phyloP scores from a whole-genome alignment of 2,329 filamentous ascomycete species.

The Penicillium sp. region DNA sequence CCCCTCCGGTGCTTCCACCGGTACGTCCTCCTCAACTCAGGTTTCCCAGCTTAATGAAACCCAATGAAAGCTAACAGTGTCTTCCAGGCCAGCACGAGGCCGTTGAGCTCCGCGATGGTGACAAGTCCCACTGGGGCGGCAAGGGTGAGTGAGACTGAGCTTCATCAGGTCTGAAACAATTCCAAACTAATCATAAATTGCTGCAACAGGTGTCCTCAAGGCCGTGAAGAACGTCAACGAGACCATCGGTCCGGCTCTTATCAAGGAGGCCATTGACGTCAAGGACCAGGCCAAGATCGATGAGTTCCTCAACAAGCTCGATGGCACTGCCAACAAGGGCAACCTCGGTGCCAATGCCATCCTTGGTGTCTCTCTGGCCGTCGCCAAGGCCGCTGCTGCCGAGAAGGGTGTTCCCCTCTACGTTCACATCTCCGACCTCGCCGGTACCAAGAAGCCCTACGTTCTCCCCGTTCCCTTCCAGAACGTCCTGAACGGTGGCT shows the following conservation, averaged over 20 bases:
- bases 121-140: constrained; percentile 81
- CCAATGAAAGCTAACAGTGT: constrained; percentile 21
- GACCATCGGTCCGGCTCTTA: constrained; percentile 74
- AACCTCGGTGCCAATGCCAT: constrained; percentile 88
- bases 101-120: constrained; percentile 84
- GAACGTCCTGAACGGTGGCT: constrained; percentile 92
- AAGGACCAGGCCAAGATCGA: constrained; percentile 84
- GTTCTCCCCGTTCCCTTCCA: constrained; percentile 89
- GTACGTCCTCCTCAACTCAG: constrained; percentile 51
- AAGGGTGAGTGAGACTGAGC: constrained; percentile 58
- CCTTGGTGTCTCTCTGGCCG: constrained; percentile 77
- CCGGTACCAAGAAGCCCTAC: constrained; percentile 87
- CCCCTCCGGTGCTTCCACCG: constrained; percentile 92
- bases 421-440: constrained; percentile 81
- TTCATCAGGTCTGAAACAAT: not conserved
- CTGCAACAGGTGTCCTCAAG: constrained; percentile 62
- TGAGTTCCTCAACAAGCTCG: constrained; percentile 79
- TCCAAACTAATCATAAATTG: constrained; percentile 1
- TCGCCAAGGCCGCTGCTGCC: constrained; percentile 85
- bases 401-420: constrained; percentile 87
- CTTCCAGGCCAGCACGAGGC: constrained; percentile 78
- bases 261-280: constrained; percentile 78
- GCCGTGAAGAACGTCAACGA: constrained; percentile 84
- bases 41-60: not conserved
- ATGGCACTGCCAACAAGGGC: constrained; percentile 82